Evolutionary conservation across 441 rosid species (phyloP), one percentile per base, ranked within the genome.

Genomic region (Pelargonium australe): DNA sequence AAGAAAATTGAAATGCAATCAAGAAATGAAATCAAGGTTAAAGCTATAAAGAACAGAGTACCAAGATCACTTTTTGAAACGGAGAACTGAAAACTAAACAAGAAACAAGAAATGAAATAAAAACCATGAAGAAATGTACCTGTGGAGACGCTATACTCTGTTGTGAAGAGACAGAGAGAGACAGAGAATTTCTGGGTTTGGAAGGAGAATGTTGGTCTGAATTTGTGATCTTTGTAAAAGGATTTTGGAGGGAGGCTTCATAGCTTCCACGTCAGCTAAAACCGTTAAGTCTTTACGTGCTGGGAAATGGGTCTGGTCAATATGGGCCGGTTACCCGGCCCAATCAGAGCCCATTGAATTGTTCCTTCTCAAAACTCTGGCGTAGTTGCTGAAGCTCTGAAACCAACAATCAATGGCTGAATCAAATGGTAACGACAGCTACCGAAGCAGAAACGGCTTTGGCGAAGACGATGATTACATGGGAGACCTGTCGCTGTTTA

Each of bases 401-500:
- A 62, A 14, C 17, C 7, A 28, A 62, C 28, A 10, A 62, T 13
- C 65, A 62, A 62, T 62, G 65, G 65, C 65, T 13, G 41, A 61
- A 53, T 53, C 20, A 45, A 45, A n/a, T 40, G 43, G 43, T 40
- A 40, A 40, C 10, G 43, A 40, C 9, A 40, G 43, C 43, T 40
- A 40, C 43, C 19, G 60, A 53, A 61, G 28, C 65, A 62, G 65
- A 43, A 1, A 4, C 13, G 65, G 28, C 16, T 43, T 16, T 1
- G 64, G 25, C 28, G 65, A 28, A 3, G 8, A 14, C n/a, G 20
- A 7, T 5, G 19, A 53, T 17, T 53, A n/a, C 60, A 14, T 53
- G 60, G 16, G 17, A 23, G 96, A 91, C 77, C 83, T 95, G 17
- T 86, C 97, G 67, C 85, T 74, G 16, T 90, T 92, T 67, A 74